These are phyloP conservation scores for Neurospora sp. DNA, from an alignment of 2,329 filamentous ascomycete species.

Conservation along the genomic window DNA sequence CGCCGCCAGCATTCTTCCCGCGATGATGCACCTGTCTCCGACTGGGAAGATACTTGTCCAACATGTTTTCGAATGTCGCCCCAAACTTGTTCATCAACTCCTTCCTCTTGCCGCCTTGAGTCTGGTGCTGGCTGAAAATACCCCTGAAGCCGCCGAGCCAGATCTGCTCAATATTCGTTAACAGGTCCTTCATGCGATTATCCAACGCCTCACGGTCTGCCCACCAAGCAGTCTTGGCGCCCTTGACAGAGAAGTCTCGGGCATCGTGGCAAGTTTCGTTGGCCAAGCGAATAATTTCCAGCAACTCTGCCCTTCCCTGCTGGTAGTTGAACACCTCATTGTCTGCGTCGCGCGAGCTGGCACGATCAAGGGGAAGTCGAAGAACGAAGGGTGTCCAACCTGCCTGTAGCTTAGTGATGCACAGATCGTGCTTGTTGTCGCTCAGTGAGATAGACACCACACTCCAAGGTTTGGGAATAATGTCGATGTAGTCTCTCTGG, in stretches of 20 bases:
- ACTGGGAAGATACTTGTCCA: conserved; percentile 80
- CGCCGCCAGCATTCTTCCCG: conserved; percentile 37
- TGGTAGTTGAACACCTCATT: conserved; percentile 73
- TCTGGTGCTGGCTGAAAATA: conserved; percentile 69
- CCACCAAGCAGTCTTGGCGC: conserved; percentile 82
- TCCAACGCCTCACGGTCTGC: conserved; percentile 73
- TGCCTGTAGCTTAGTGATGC: conserved; percentile 74
- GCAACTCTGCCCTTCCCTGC: conserved; percentile 67
- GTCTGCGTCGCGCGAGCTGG: conserved; percentile 70
- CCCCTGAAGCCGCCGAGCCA: conserved; percentile 95
- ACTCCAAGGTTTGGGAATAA: conserved; percentile 74
- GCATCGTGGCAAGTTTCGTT: conserved; percentile 73
- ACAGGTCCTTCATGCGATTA: conserved; percentile 60
- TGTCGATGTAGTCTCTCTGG: conserved; percentile 72
- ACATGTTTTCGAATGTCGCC: conserved; percentile 63
- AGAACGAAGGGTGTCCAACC: conserved; percentile 74
- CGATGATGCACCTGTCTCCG: conserved; percentile 45
- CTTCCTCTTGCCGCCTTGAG: conserved; percentile 32
- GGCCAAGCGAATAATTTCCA: conserved; percentile 70
- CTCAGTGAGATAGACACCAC: conserved; percentile 78
- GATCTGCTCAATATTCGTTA: conserved; percentile 79
- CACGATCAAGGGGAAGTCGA: conserved; percentile 72
- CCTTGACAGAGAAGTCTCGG: conserved; percentile 62
- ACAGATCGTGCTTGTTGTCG: conserved; percentile 73
- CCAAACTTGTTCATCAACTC: conserved; percentile 66